Percentiles rank a stretch among this genome's conserved stretches.
Evolutionary conservation across 2,329 filamentous ascomycete genomes (phyloP).

Genomic region (Aphanoascus verrucosus): DNA sequence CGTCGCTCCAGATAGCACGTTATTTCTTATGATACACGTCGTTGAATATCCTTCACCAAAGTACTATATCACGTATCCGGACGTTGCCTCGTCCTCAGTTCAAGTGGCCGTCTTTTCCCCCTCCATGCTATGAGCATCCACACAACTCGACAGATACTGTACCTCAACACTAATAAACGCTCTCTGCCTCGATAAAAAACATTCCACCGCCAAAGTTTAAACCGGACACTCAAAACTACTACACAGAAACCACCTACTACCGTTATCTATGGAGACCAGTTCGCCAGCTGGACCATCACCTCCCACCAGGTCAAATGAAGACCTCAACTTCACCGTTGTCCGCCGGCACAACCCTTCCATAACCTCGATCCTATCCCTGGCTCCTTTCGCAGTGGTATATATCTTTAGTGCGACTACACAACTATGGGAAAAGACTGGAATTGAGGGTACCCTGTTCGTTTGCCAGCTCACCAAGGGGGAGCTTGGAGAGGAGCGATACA

Average conservation of each 20-base stretch:
- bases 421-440: constrained; percentile 72
- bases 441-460: constrained; percentile 83
- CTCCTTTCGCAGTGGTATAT: constrained; percentile 79
- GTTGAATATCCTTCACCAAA: not conserved
- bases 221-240: constrained; percentile 45
- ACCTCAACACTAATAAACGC: constrained; percentile 9
- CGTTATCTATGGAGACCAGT: constrained; percentile 8
- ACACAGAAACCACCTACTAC: constrained; percentile 14
- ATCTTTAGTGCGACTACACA: constrained; percentile 55
- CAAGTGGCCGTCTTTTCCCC: not conserved
- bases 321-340: constrained; percentile 79
- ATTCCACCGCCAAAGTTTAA: constrained; percentile 48
- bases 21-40: too few relatives aligned
- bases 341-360: constrained; percentile 70
- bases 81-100: not conserved
- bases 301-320: constrained; percentile 57
- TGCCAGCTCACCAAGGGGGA: constrained; percentile 49
- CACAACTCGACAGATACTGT: constrained; percentile 14
- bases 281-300: constrained; percentile 28
- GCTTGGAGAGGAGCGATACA: constrained; percentile 40
- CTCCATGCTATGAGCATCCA: constrained; percentile 16
- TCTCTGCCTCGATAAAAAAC: constrained; percentile 10
- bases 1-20: not conserved
- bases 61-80: not conserved
- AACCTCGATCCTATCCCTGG: constrained; percentile 62